These are phyloP conservation scores for Sclerotinia minor DNA, from an alignment of 2,329 filamentous ascomycete species.

Conservation along the genomic window DNA sequence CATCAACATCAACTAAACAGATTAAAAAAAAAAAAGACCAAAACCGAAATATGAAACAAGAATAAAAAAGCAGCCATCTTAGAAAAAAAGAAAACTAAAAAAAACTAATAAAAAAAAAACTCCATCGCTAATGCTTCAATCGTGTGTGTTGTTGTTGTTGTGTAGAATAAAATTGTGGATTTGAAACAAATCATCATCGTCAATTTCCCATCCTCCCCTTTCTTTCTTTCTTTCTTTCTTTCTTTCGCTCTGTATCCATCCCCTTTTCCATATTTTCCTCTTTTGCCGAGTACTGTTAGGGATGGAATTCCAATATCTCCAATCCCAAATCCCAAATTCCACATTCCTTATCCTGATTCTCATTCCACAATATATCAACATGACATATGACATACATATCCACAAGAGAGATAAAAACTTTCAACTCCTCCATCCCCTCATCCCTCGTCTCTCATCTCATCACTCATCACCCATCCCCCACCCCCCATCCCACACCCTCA, in stretches of 20 bases:
- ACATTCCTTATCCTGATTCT: slow-evolving; percentile 28
- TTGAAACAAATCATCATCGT: neutral
- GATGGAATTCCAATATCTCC: neutral
- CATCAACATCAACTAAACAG: neutral
- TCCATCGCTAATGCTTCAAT: slow-evolving; percentile 36
- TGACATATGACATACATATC: too few species aligned
- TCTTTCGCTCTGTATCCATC: neutral
- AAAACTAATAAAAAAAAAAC: too few species aligned
- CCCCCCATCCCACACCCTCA: neutral
- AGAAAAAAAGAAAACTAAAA: slow-evolving; percentile 16
- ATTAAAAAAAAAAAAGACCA: neutral
- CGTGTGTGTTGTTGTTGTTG: slow-evolving; percentile 21
- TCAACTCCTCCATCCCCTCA: slow-evolving; percentile 14
- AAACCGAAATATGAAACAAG: too few species aligned
- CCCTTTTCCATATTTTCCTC: neutral
- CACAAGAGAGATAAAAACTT: neutral
- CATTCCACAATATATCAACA: neutral
- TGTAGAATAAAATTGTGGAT: slow-evolving; percentile 11
- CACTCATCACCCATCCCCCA: neutral
- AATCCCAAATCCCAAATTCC: neutral
- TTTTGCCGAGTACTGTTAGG: neutral
- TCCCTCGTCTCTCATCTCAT: neutral
- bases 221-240: neutral
- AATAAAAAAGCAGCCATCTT: too few species aligned
- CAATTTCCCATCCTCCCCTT: too few species aligned